Evolutionary conservation across 2,329 filamentous ascomycete genomes (phyloP), one percentile per base, ranked within the genome.

Genomic region (Nemania sp.): DNA sequence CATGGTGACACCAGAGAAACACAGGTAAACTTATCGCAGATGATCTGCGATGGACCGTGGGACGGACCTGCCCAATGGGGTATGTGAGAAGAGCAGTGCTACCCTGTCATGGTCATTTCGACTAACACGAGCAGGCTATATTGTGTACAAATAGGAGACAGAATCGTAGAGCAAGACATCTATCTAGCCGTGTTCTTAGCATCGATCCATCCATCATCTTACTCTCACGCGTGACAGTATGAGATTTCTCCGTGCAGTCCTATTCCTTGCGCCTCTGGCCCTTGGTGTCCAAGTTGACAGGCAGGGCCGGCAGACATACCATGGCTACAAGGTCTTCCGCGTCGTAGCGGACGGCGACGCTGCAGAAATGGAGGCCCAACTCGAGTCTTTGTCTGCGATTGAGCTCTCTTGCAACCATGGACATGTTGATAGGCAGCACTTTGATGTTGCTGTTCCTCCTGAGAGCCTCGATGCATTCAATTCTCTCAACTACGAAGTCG

Each of bases 241-340:
- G 62, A 57, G 56, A 47, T 60, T 63, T 50, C 37, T 59, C 37
- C 60, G 53, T 48, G 54, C 54, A 43, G 57, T 54, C 32, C 47
- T 60, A n/a, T 37, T 54, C 5, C 21, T 65, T 32, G 62, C 62
- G 29, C 53, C 62, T 40, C 49, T 65, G 29, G 64, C 35, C 12
- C 43, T 34, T 17, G 55, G 57, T 2, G 39, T 67, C 35, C 67
- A 59, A 20, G 52, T 68, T 21, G 67, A 70, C n/a, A 62, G 66
- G 51, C 64, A 54, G 48, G 67, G 68, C 55, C 68, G 64, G 47
- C 67, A 71, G 55, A 68, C 62, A 2, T 77, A 76, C 55, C 69
- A 76, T 62, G 74, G 74, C 54, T 75, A 76, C 62, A 74, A 74
- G 58, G 64, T 76, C 59, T 75, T 73, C 51, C 73, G 72, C 18